Base-by-base conservation (phyloP, 169 alveolate species). In the Ichthyophthirius multifiliis region DNA sequence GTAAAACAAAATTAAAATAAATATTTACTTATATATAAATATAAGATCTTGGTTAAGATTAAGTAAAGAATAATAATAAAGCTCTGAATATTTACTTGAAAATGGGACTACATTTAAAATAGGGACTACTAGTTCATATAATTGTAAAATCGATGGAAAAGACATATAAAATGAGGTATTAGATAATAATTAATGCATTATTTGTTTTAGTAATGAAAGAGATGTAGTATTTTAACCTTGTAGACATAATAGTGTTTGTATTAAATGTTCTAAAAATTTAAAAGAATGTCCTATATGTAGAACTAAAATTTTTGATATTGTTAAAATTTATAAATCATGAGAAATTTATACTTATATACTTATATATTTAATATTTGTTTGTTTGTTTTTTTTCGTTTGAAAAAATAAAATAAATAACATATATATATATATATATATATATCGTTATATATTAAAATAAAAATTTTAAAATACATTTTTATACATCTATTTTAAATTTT, bases 201-300 rank as follows among this genome's bases (percentile, higher is more conserved):
- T 90, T 4, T 90, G 94, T 27, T 84, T 65, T 46, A 84, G 80
- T 31, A 63, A 71, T 16, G 91, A 88, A 32, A 86, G 83, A 7
- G 89, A 90, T 82, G 88, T 89, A 23, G 86, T 87, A 7, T 84
- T 76, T 43, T 71, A 86, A 46, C 92, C 94, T 20, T 90, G 94
- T 47, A 90, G 89, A 18, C 94, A 90, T 75, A 86, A 88, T 30
- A 48, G 82, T 16, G 84, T 89, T 4, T 90, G 94, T 39, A 48
- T 90, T 5, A 85, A 81, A 43, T 90, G 94, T 55, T 77, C 89
- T 15, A 77, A 83, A 65, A 90, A 76, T 18, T 85, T 87, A 23
- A 55, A 78, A 31, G 80, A 48, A n/a, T 90, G 94, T 39, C 94
- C 94, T 27, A 81, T 90, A 7, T 90, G 94, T 48, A 83, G 94